phyloP scores from a whole-genome alignment of 495 filamentous ascomycete genomes.

The Penicillium simplicissimum region DNA sequence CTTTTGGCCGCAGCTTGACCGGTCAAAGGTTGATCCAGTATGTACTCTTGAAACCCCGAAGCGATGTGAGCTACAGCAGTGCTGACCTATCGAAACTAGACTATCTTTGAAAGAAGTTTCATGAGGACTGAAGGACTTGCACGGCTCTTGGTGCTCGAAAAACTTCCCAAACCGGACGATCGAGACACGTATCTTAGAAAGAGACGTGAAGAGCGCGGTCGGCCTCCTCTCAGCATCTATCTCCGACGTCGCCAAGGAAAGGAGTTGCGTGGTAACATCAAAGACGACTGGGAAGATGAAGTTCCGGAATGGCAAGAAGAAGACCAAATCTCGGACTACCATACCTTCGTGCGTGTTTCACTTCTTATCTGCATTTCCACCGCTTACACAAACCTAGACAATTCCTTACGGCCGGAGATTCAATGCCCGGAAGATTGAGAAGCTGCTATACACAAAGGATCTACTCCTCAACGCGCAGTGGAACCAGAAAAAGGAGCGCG shows the following conservation, averaged over 20 bases:
- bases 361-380: background rate
- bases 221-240: conserved; percentile 44
- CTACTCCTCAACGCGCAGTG: conserved; percentile 83
- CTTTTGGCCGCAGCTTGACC: conserved; percentile 71
- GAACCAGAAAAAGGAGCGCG: conserved; percentile 70
- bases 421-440: conserved; percentile 72
- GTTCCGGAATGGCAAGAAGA: conserved; percentile 77
- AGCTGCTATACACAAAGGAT: conserved; percentile 75
- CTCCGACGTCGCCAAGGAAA: conserved; percentile 21
- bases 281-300: conserved; percentile 70
- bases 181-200: conserved; percentile 66
- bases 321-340: conserved; percentile 73
- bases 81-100: conserved; percentile 32
- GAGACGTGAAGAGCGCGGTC: conserved; percentile 67
- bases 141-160: conserved; percentile 75
- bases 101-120: conserved; percentile 81
- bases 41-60: background rate
- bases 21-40: conserved; percentile 68
- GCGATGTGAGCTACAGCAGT: background rate
- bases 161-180: conserved; percentile 63
- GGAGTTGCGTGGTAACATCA: conserved; percentile 59
- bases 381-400: conserved; percentile 36
- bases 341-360: conserved; percentile 56
- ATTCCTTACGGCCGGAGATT: conserved; percentile 74
- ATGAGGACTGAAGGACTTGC: conserved; percentile 73